Evolutionary conservation across 2,329 filamentous ascomycete species (phyloP).

Genomic region (Colletotrichum acutatum): DNA sequence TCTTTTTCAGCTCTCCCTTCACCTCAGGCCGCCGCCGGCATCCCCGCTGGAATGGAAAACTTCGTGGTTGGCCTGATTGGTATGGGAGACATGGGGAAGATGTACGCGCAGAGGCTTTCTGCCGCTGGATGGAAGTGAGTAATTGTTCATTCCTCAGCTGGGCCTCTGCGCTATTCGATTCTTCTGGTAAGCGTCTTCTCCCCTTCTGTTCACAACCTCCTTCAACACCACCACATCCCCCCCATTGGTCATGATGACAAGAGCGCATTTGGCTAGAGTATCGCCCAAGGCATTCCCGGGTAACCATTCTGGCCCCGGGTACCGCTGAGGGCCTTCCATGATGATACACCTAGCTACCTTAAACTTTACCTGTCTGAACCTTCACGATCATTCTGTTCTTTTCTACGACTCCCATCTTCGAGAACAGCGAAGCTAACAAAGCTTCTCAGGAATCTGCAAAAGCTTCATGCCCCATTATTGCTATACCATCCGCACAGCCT

Average conservation of each 20-base stretch:
- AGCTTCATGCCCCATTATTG: slow-evolving; percentile 40
- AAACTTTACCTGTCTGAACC: slow-evolving; percentile 82
- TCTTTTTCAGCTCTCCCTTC: slow-evolving; percentile 25
- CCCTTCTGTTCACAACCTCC: slow-evolving; percentile 26
- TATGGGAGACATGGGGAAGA: slow-evolving; percentile 99
- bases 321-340: slow-evolving; percentile 80
- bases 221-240: slow-evolving; percentile 6
- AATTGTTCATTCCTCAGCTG: slow-evolving; percentile 29
- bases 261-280: slow-evolving; percentile 99
- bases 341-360: slow-evolving; percentile 99
- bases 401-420: slow-evolving; percentile 25
- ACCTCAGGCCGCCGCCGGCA: slow-evolving; percentile 32
- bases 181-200: slow-evolving; percentile 50
- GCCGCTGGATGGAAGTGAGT: slow-evolving; percentile 93
- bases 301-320: slow-evolving; percentile 80
- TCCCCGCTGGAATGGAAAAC: slow-evolving; percentile 66
- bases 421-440: slow-evolving; percentile 34
- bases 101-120: slow-evolving; percentile 92
- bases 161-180: slow-evolving; percentile 23
- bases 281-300: slow-evolving; percentile 71
- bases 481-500: not conserved
- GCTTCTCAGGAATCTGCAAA: slow-evolving; percentile 41
- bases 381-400: slow-evolving; percentile 37
- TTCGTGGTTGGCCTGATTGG: slow-evolving; percentile 94
- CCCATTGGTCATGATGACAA: slow-evolving; percentile 86